Evolutionary conservation across 2,329 filamentous ascomycete species (phyloP).

Genomic region (Xylaria sp.): DNA sequence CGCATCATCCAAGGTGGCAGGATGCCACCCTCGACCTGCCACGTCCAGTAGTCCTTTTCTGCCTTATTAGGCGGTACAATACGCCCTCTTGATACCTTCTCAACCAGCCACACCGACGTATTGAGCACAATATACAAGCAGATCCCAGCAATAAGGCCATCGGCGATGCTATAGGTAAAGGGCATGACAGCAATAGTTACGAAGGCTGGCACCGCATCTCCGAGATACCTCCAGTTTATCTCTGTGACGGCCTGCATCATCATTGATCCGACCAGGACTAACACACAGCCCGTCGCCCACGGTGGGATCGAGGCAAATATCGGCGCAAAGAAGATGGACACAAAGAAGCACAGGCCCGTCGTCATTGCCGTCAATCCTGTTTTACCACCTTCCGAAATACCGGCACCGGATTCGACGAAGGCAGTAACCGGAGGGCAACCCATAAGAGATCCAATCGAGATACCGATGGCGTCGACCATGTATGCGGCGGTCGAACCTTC

Average conservation of each 20-base stretch:
- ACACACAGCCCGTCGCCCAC: constrained; percentile 87
- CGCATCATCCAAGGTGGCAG: constrained; percentile 74
- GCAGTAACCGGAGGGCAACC: constrained; percentile 82
- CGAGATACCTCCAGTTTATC: constrained; percentile 88
- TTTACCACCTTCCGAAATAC: constrained; percentile 84
- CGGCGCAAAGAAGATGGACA: constrained; percentile 85
- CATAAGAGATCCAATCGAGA: constrained; percentile 78
- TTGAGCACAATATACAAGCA: constrained; percentile 78
- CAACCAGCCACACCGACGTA: constrained; percentile 68
- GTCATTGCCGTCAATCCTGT: constrained; percentile 83
- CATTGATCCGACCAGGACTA: constrained; percentile 84
- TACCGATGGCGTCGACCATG: constrained; percentile 76
- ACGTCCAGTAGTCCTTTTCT: constrained; percentile 80
- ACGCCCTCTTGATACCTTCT: constrained; percentile 66
- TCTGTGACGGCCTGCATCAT: constrained; percentile 79
- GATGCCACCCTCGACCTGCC: constrained; percentile 72
- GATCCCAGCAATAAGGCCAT: constrained; percentile 82
- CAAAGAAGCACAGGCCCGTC: constrained; percentile 81
- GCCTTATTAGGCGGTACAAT: constrained; percentile 76
- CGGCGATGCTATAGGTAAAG: constrained; percentile 86
- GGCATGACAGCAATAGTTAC: constrained; percentile 85
- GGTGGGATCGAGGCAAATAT: constrained; percentile 89
- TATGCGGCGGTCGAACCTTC: constrained; percentile 84
- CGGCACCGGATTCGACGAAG: constrained; percentile 87
- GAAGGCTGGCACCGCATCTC: constrained; percentile 83